Conservation (phyloP, 148 eudicot genomes). For the Suaeda aralocaspica region DNA sequence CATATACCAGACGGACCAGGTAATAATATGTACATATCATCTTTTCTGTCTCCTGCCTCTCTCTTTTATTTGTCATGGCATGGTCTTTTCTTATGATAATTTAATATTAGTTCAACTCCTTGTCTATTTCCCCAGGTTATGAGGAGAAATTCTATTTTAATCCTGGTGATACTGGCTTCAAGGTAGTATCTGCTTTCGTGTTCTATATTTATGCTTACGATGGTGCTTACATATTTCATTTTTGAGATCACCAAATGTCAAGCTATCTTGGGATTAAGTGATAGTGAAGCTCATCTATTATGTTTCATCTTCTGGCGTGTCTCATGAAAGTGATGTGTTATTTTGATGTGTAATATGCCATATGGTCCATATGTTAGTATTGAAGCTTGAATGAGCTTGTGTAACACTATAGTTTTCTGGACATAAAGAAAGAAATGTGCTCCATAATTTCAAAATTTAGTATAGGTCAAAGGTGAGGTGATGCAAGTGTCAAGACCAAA, state of each 20-base stretch:
- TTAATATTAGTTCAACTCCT: background rate
- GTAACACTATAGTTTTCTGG: too few species aligned
- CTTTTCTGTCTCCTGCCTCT: background rate
- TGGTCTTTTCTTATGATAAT: background rate
- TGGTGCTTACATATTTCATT: background rate
- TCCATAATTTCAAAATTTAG: background rate
- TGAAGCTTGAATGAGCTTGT: background rate
- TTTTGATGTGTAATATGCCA: background rate
- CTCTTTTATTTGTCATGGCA: background rate
- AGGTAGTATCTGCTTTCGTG: conserved; percentile 40
- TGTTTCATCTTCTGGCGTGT: background rate
- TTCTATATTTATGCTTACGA: background rate
- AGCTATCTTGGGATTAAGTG: background rate
- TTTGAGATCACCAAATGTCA: background rate
- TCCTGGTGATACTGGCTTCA: conserved; percentile 97
- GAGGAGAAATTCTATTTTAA: conserved; percentile 95
- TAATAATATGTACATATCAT: conserved; percentile 13
- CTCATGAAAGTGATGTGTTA: background rate
- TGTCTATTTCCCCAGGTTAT: conserved; percentile 51
- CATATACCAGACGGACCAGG: conserved; percentile 99
- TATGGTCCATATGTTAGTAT: background rate
- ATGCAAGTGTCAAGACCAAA: background rate
- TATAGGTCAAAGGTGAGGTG: background rate
- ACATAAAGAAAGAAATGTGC: background rate
- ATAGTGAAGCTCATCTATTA: background rate